Evolutionary conservation across 768 basidiomycete genomes (phyloP).

Genomic region (Podaxis sp.): DNA sequence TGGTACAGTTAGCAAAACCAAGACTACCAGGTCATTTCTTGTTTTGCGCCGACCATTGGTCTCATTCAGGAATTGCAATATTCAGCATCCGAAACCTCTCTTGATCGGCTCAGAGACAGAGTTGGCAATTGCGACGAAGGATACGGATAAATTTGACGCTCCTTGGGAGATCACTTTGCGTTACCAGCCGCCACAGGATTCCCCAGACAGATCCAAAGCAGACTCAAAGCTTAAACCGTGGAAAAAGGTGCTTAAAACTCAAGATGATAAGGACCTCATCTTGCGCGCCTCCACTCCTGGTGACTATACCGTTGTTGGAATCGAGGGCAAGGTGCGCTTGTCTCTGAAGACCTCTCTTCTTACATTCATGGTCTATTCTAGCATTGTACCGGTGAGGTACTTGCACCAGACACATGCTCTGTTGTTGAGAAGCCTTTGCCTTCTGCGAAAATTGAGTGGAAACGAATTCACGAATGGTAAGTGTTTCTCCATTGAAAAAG

Average conservation of each 20-base stretch:
- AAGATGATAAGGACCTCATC: conserved; percentile 42
- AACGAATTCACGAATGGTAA: conserved; percentile 88
- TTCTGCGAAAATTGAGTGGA: conserved; percentile 85
- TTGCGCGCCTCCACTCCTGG: conserved; percentile 65
- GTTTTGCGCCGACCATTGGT: conserved; percentile 72
- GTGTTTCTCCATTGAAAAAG: conserved; percentile 15
- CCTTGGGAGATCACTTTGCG: conserved; percentile 67
- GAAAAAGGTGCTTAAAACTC: conserved; percentile 60
- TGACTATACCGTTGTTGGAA: conserved; percentile 68
- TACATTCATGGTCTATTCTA: conserved; percentile 23
- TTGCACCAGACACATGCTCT: conserved; percentile 78
- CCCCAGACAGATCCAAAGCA: conserved; percentile 32
- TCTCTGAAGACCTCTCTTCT: conserved; percentile 7
- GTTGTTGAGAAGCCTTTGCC: conserved; percentile 78
- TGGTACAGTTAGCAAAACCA: conserved; percentile 36
- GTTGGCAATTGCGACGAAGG: conserved; percentile 51
- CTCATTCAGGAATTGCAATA: conserved; percentile 73
- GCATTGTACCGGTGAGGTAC: conserved; percentile 80
- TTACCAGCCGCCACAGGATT: conserved; percentile 51
- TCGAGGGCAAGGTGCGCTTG: conserved; percentile 63
- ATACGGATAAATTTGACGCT: conserved; percentile 60
- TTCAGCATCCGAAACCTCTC: conserved; percentile 67
- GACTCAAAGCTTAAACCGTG: conserved; percentile 53
- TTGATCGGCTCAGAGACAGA: conserved; percentile 67
- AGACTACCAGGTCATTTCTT: conserved; percentile 58